Conservation (phyloP, 2,329 filamentous ascomycete genomes). For the Tothia fuscella region DNA sequence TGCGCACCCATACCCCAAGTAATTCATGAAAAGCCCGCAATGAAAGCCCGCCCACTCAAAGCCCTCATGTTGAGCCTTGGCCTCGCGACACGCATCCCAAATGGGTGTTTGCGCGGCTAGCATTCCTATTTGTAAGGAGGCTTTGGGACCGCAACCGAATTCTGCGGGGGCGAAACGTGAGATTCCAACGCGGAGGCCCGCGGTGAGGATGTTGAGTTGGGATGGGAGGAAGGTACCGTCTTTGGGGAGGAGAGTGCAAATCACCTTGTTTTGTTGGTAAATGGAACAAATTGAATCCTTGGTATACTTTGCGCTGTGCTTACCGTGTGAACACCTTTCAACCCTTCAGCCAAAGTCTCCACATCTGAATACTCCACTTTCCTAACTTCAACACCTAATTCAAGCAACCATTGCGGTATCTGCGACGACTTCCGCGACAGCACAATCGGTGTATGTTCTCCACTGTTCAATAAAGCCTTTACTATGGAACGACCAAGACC, state of each 20-base stretch:
- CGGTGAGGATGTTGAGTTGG: conserved; percentile 36
- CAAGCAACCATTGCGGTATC: background rate
- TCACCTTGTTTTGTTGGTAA: too few relatives aligned
- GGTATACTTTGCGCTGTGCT: too few relatives aligned
- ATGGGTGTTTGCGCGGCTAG: conserved; percentile 17
- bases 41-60: conserved; percentile 23
- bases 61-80: conserved; percentile 8
- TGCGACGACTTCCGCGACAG: background rate
- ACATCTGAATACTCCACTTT: conserved; percentile 20
- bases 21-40: conserved; percentile 26
- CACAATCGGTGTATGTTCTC: background rate
- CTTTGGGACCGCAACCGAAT: conserved; percentile 25
- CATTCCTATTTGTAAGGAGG: conserved; percentile 16
- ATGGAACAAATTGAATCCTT: too few relatives aligned
- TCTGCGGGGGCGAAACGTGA: conserved; percentile 41
- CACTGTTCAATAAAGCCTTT: conserved; percentile 12
- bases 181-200: conserved; percentile 38
- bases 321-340: conserved; percentile 18
- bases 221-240: conserved; percentile 18
- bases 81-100: conserved; percentile 17
- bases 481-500: conserved; percentile 19
- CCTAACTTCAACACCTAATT: conserved; percentile 13
- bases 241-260: conserved; percentile 15
- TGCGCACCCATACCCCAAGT: conserved; percentile 20
- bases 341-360: conserved; percentile 14